phyloP scores from a whole-genome alignment of 2,329 filamentous ascomycete species.

The Cladosporium sp. region DNA sequence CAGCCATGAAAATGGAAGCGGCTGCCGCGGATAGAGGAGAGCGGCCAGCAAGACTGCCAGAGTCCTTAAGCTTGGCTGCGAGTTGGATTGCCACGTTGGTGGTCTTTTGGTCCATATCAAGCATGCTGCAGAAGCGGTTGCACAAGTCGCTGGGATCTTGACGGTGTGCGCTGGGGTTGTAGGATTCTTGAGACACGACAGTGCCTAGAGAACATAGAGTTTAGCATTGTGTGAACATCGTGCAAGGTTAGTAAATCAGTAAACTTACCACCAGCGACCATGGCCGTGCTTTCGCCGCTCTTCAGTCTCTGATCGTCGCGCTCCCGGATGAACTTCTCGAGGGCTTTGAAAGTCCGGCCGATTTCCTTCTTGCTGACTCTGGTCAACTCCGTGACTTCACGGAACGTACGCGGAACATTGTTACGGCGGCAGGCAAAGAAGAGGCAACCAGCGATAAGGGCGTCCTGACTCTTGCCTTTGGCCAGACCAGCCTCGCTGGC shows the following conservation, averaged over 20 bases:
- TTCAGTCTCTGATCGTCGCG: slow-evolving; percentile 60
- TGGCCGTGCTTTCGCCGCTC: slow-evolving; percentile 27
- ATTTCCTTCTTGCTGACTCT: slow-evolving; percentile 97
- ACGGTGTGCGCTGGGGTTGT: slow-evolving; percentile 32
- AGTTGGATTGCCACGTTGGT: slow-evolving; percentile 79
- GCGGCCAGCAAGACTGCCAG: slow-evolving; percentile 83
- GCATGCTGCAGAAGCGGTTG: slow-evolving; percentile 83
- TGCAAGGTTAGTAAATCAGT: slow-evolving; percentile 21
- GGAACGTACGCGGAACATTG: slow-evolving; percentile 83
- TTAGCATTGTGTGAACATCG: slow-evolving; percentile 24
- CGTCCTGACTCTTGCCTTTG: slow-evolving; percentile 93
- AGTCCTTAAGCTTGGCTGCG: slow-evolving; percentile 73
- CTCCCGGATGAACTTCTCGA: slow-evolving; percentile 84
- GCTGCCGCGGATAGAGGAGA: slow-evolving; percentile 93
- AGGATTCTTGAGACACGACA: slow-evolving; percentile 33
- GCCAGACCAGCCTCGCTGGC: slow-evolving; percentile 90
- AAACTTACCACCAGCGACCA: slow-evolving; percentile 53
- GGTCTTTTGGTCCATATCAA: slow-evolving; percentile 73
- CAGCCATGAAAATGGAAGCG: slow-evolving; percentile 95
- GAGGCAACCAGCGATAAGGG: slow-evolving; percentile 92
- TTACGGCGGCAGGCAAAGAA: slow-evolving; percentile 96
- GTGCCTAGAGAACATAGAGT: slow-evolving; percentile 27
- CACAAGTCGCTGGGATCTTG: slow-evolving; percentile 60
- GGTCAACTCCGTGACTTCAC: slow-evolving; percentile 90
- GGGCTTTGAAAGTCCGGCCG: slow-evolving; percentile 87